These are phyloP conservation scores for Truncatella angustata DNA, from an alignment of 2,329 filamentous ascomycete species.

Conservation along the genomic window DNA sequence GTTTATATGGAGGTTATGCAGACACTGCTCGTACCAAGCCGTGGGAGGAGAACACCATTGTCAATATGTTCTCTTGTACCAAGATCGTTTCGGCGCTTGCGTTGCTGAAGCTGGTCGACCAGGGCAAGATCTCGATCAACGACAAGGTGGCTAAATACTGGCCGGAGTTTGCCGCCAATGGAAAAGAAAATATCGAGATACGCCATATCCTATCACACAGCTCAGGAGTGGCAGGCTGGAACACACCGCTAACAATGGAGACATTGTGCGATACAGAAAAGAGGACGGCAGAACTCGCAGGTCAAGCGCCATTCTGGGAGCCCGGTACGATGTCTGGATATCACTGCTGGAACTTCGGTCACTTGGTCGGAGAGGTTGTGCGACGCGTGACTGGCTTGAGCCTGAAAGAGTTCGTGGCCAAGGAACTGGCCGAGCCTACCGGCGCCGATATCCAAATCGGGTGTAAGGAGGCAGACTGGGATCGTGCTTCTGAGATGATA, in stretches of 20 bases:
- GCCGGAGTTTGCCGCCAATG: constrained; percentile 41
- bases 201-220: constrained; percentile 38
- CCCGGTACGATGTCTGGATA: constrained; percentile 40
- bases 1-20: constrained; percentile 38
- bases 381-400: constrained; percentile 36
- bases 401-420: constrained; percentile 35
- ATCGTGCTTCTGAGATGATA: constrained; percentile 33
- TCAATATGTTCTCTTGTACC: constrained; percentile 34
- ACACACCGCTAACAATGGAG: constrained; percentile 27
- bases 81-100: constrained; percentile 36
- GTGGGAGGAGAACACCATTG: constrained; percentile 36
- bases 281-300: constrained; percentile 31
- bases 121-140: constrained; percentile 31
- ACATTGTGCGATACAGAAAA: constrained; percentile 30
- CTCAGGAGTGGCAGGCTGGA: constrained; percentile 31
- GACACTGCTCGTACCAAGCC: constrained; percentile 26
- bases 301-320: constrained; percentile 39
- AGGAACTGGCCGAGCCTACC: constrained; percentile 36
- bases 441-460: constrained; percentile 46
- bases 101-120: constrained; percentile 34
- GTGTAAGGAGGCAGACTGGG: constrained; percentile 37
- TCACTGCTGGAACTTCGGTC: constrained; percentile 36
- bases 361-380: constrained; percentile 40
- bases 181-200: constrained; percentile 35
- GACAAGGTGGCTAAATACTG: constrained; percentile 38